These are phyloP conservation scores for Camelina neglecta DNA, from an alignment of 345 rosid genomes.

Conservation along the genomic window DNA sequence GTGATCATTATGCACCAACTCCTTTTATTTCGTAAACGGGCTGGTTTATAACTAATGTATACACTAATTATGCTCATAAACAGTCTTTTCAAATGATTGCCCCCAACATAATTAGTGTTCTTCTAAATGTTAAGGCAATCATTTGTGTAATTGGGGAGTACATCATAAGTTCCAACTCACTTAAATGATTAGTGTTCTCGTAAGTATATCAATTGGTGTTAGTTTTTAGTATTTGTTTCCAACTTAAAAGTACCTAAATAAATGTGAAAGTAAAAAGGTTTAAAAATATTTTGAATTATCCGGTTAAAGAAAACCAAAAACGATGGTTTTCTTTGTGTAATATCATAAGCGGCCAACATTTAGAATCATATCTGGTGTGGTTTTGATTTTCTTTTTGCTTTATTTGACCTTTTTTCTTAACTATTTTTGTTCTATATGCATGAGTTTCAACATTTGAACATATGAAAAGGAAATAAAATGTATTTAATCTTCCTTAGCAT, in stretches of 20 bases:
- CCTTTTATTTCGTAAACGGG: background rate
- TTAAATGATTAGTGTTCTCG: background rate
- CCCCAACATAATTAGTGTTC: background rate
- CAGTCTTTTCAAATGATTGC: conserved; percentile 17
- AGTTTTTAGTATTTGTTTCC: background rate
- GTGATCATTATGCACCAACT: background rate
- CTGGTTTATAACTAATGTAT: background rate
- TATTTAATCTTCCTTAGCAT: conserved; percentile 6
- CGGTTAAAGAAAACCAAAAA: background rate
- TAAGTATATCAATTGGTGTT: background rate
- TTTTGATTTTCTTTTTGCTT: conserved; percentile 21
- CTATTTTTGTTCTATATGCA: conserved; percentile 37
- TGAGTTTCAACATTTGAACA: conserved; percentile 40
- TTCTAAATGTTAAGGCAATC: background rate
- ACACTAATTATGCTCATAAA: background rate
- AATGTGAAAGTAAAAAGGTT: background rate
- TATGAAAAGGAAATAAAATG: conserved; percentile 13
- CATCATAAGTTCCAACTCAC: conserved; percentile 1
- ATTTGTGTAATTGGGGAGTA: background rate
- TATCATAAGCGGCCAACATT: conserved; percentile 5
- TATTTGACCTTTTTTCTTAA: conserved; percentile 15
- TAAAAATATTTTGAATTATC: background rate
- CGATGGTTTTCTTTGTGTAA: background rate
- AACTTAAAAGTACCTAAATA: background rate
- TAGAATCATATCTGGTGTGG: conserved; percentile 28